Evolutionary conservation across 75 land plant species (phyloP), one percentile per base, ranked within the genome.

Genomic region (Sequoia sempervirens): DNA sequence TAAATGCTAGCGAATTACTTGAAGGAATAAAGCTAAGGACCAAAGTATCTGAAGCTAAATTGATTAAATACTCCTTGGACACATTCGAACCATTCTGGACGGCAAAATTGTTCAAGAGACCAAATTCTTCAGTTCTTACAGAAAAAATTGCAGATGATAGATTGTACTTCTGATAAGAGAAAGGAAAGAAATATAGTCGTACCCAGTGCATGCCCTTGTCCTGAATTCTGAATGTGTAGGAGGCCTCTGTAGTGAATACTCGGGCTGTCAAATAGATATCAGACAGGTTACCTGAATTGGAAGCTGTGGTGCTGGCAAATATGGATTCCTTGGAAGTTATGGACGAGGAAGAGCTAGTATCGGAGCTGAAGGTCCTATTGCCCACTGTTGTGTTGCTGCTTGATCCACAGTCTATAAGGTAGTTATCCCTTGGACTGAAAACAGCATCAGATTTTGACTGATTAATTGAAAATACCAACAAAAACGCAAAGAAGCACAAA

Each of bases 151-250:
- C 90, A 14, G 90, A 79, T 2, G 81, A 50, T 47, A 92, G 86
- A 73, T 87, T 80, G 1, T 84, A 85, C 54, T 75, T 61, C 58
- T 87, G 80, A 54, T 87, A 89, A 14, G 84, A 52, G 81, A 90
- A 52, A 32, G 97, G 93, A 58, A 66, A 92, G 84, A 96, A 96
- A 79, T 94, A 86, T 1, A 96, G 92, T 10, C 98, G 92, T 36
- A 96, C 81, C 91, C 91, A 94, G 84, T 93, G 93, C 50, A 93
- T 86, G 20, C 92, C 92, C 17, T 87, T 69, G 13, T 83, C 68
- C 32, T 79, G 32, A 80, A 94, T 94, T 14, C 75, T 83, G 73
- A 95, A 95, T 2, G 81, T 83, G 88, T 92, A 95, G 69, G 87
- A 85, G 40, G 91, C 84, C 12, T 82, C 76, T 23, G 30, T 38